phyloP scores from a whole-genome alignment of 257 asterid species.

The Linderniella brevidens region DNA sequence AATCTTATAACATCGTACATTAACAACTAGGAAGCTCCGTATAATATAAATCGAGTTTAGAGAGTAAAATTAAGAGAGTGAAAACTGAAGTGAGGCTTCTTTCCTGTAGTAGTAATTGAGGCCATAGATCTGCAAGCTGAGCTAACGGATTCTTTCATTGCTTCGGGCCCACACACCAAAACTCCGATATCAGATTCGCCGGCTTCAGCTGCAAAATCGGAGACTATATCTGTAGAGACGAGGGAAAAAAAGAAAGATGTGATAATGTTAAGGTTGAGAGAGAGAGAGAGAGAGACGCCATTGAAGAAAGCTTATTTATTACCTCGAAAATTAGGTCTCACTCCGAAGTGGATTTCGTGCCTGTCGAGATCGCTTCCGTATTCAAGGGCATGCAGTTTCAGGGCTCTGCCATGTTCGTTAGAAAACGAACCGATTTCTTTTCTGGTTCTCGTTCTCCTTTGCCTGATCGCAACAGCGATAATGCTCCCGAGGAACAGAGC shows the following conservation, averaged over 20 bases:
- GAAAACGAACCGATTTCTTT: constrained; percentile 20
- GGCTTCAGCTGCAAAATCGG: constrained; percentile 25
- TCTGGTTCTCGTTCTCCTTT: constrained; percentile 21
- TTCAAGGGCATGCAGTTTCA: constrained; percentile 19
- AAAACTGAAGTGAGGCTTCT: constrained; percentile 32
- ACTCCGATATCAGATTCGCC: constrained; percentile 51
- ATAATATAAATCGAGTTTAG: constrained; percentile 11
- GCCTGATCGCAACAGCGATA: constrained; percentile 24
- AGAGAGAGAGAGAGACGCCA: not conserved
- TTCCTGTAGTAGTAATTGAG: constrained; percentile 19
- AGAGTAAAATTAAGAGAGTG: constrained; percentile 68
- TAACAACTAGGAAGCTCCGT: no score
- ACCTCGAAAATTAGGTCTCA: constrained; percentile 78
- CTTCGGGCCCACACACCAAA: constrained; percentile 67
- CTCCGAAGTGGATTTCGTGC: constrained; percentile 55
- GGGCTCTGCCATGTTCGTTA: constrained; percentile 14
- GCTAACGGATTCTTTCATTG: constrained; percentile 55
- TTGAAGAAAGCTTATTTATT: no score
- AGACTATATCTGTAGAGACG: constrained; percentile 30
- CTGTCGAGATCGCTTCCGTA: constrained; percentile 22
- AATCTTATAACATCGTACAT: no score
- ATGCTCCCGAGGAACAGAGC: constrained; percentile 26
- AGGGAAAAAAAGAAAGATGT: constrained; percentile 1
- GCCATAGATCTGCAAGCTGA: constrained; percentile 24
- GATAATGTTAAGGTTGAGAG: no score